Conservation (phyloP, 2,329 filamentous ascomycete genomes). For the Fusarium sp. region DNA sequence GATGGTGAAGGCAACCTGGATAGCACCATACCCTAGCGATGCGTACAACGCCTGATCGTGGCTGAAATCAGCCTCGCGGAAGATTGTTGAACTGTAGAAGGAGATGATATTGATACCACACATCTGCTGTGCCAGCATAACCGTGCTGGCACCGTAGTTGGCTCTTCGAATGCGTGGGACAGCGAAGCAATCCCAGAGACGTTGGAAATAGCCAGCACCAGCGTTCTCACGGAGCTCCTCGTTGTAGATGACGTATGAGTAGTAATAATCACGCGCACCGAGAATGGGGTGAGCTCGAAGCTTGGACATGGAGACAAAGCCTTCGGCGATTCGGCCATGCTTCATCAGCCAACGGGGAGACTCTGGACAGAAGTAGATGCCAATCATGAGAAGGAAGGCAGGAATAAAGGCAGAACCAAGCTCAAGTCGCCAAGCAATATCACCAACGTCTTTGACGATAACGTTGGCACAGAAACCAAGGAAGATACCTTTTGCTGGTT, state of each 20-base stretch:
- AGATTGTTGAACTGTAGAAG: constrained; percentile 33
- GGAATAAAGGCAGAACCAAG: constrained; percentile 73
- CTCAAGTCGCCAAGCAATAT: constrained; percentile 56
- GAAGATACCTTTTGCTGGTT: constrained; percentile 47
- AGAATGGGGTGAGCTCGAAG: constrained; percentile 67
- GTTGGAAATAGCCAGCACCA: constrained; percentile 57
- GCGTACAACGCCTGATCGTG: constrained; percentile 21
- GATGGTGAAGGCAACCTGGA: constrained; percentile 29
- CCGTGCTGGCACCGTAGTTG: constrained; percentile 79
- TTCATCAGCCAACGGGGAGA: constrained; percentile 75
- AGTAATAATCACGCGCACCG: constrained; percentile 71
- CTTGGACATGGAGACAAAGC: constrained; percentile 66
- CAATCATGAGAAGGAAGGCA: constrained; percentile 63
- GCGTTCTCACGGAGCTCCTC: constrained; percentile 56
- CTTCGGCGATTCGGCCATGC: constrained; percentile 70
- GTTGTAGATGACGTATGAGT: constrained; percentile 59
- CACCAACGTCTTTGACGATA: constrained; percentile 45
- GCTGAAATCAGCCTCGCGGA: neutral
- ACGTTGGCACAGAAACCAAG: constrained; percentile 58
- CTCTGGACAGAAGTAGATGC: constrained; percentile 73
- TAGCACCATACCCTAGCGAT: constrained; percentile 24
- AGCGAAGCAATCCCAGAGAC: constrained; percentile 72
- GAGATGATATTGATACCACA: constrained; percentile 69
- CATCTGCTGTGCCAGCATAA: constrained; percentile 84
- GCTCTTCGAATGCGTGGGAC: constrained; percentile 77